Conservation (phyloP, 331 rosid species). For the Phaseolus coccineus region DNA sequence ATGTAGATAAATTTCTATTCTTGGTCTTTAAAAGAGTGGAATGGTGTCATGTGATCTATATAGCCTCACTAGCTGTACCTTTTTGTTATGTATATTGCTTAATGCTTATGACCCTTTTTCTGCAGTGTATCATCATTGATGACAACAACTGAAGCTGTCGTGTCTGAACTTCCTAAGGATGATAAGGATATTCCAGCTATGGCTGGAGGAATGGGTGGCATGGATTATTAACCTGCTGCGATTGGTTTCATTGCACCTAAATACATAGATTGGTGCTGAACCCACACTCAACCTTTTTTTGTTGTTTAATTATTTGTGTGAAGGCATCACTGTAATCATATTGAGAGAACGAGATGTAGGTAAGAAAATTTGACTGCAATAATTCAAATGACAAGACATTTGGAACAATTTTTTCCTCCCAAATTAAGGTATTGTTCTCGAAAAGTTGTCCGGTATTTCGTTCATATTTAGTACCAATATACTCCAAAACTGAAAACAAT, state of each 20-base stretch:
- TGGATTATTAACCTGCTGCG: slow-evolving; percentile 46
- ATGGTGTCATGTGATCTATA: not conserved
- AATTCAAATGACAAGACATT: not conserved
- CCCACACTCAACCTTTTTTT: not conserved
- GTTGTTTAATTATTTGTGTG: slow-evolving; percentile 28
- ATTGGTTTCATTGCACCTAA: slow-evolving; percentile 1
- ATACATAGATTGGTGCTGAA: slow-evolving; percentile 27
- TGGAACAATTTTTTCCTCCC: slow-evolving; percentile 27
- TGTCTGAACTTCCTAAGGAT: slow-evolving; percentile 74
- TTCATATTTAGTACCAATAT: too few species aligned
- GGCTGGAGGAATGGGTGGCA: slow-evolving; percentile 49
- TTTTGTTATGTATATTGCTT: not conserved
- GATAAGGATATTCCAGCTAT: slow-evolving; percentile 66
- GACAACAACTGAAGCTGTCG: slow-evolving; percentile 93
- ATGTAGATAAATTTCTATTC: not conserved
- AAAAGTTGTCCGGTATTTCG: not conserved
- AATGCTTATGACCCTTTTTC: not conserved
- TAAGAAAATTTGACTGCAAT: slow-evolving; percentile 11
- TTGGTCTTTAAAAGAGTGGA: not conserved
- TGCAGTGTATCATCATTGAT: slow-evolving; percentile 90
- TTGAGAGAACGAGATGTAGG: slow-evolving; percentile 43
- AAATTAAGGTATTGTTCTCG: not conserved
- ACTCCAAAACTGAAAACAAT: too few species aligned
- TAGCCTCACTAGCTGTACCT: not conserved
- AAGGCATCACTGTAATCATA: slow-evolving; percentile 52